Base-by-base conservation (phyloP, 2,329 filamentous ascomycete genomes). In the Diaporthe aspalathi region DNA sequence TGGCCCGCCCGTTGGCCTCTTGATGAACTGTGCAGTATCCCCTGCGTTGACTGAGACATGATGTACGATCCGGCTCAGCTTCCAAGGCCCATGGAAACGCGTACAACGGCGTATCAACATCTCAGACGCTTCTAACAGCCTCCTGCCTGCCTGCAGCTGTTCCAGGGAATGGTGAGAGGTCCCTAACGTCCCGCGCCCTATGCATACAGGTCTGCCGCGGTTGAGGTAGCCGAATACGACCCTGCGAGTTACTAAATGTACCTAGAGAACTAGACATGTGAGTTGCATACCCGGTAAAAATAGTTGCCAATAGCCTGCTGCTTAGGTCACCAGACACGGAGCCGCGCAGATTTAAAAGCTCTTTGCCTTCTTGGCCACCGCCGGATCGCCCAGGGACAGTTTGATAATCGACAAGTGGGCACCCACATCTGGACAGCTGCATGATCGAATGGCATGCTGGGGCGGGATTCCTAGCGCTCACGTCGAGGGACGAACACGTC, bases 1-100 rank as follows among this genome's bases (percentile, higher is more conserved):
- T 73, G 45, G 49, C 50, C 45, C 69, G 65, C 69, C 71, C 56
- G 71, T 71, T 73, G 68, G 54, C 54, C 54, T 47, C 49, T 68
- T 20, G 43, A 50, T 35, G 49, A 40, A 24, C 38, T 71, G 38
- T 24, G 50, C 68, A 68, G 24, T 38, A 47, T 71, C 56, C 53
- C 68, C 70, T 66, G 49, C 56, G 38, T 67, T 52, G 69, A 62
- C 52, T 73, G 69, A 73, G 71, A 73, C 71, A 73, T 57, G 38
- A 63, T 70, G 53, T 62, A 53, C 47, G 63, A 43, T 67, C 63
- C 32, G 63, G 49, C 43, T 57, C 66, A 68, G 60, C 60, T 63
- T 24, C 40, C n/a, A 49, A 49, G 29, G 12, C 1, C 43, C 43
- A 22, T 17, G 43, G 7, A 27, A 45, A 32, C 45, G 40, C 38